A percentile compares a stretch with the other conserved stretches of the same genome.
Evolutionary conservation across 169 alveolate species (phyloP).

Genomic region (Sarcocystis neurona): DNA sequence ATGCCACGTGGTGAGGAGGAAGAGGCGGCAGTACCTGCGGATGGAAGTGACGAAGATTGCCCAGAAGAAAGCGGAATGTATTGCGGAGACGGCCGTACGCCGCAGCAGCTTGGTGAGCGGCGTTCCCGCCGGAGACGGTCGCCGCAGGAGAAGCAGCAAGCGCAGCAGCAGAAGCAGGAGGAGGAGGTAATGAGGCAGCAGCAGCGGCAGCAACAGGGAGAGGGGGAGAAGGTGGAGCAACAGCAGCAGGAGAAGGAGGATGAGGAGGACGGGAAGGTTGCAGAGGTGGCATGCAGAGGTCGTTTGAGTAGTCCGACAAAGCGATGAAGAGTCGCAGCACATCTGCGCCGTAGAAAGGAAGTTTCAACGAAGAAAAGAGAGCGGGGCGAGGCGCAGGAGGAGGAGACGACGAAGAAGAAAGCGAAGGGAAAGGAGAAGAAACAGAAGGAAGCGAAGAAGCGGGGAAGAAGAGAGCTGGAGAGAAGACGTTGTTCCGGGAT

Average conservation of each 20-base stretch:
- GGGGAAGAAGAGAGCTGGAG: constrained; percentile 66
- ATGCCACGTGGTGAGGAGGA: too few species aligned
- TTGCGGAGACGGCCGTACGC: constrained; percentile 51
- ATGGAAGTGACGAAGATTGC: constrained; percentile 50
- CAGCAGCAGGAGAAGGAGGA: too few species aligned
- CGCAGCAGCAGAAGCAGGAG: too few species aligned
- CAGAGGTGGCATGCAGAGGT: neutral
- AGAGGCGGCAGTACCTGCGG: too few species aligned
- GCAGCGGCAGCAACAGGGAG: too few species aligned
- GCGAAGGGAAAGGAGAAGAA: too few species aligned
- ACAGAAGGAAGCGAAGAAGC: neutral
- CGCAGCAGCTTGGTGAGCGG: constrained; percentile 24
- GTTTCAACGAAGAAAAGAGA: neutral
- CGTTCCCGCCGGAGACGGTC: too few species aligned
- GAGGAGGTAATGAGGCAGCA: too few species aligned
- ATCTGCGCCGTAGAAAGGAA: constrained; percentile 58
- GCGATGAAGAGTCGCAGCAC: constrained; percentile 61
- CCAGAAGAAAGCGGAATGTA: constrained; percentile 50
- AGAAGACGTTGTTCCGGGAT: constrained; percentile 91
- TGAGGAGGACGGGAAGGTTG: too few species aligned
- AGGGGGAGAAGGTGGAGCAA: too few species aligned
- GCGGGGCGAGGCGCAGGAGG: neutral
- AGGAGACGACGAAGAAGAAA: too few species aligned
- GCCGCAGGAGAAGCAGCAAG: too few species aligned
- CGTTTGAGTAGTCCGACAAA: constrained; percentile 36